A percentile compares a stretch with the other conserved stretches of the same genome.
These are phyloP conservation scores for Phlebopus sp. DNA, from an alignment of 1,284 basidiomycete species.

Conservation along the genomic window DNA sequence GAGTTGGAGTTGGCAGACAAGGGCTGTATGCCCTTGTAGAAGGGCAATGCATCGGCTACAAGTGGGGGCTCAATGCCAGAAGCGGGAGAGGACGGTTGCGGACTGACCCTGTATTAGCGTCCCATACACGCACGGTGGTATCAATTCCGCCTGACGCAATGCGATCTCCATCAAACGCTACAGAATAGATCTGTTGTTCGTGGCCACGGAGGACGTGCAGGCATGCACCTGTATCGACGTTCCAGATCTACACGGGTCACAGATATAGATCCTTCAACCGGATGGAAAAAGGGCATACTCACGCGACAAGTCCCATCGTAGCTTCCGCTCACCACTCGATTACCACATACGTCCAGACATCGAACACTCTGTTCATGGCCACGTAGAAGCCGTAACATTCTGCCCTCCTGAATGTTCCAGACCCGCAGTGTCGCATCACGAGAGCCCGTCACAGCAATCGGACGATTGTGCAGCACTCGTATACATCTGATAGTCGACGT, in stretches of 20 bases:
- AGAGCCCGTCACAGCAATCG: conserved; percentile 88
- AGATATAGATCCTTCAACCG: conserved; percentile 1
- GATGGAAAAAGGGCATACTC: conserved; percentile 28
- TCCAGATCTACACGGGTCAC: conserved; percentile 62
- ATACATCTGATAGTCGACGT: conserved; percentile 91
- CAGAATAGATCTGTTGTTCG: conserved; percentile 88
- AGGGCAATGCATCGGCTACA: conserved; percentile 78
- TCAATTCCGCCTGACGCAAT: conserved; percentile 90
- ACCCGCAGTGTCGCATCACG: conserved; percentile 86
- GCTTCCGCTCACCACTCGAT: conserved; percentile 81
- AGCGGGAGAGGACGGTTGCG: background rate
- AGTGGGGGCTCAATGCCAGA: conserved; percentile 17
- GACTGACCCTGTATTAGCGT: conserved; percentile 70
- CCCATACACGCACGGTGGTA: conserved; percentile 90
- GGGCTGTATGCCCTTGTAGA: conserved; percentile 90
- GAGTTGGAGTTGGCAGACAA: conserved; percentile 93
- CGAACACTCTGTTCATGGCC: conserved; percentile 87
- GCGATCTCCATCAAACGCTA: conserved; percentile 86
- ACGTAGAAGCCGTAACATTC: conserved; percentile 62
- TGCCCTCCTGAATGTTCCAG: conserved; percentile 89
- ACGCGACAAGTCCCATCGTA: conserved; percentile 86
- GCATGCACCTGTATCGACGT: conserved; percentile 83
- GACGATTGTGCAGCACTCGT: conserved; percentile 83
- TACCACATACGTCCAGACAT: conserved; percentile 85
- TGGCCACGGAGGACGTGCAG: conserved; percentile 87